Conservation (phyloP, 2,329 filamentous ascomycete genomes). For the Paecilomyces niveus region DNA sequence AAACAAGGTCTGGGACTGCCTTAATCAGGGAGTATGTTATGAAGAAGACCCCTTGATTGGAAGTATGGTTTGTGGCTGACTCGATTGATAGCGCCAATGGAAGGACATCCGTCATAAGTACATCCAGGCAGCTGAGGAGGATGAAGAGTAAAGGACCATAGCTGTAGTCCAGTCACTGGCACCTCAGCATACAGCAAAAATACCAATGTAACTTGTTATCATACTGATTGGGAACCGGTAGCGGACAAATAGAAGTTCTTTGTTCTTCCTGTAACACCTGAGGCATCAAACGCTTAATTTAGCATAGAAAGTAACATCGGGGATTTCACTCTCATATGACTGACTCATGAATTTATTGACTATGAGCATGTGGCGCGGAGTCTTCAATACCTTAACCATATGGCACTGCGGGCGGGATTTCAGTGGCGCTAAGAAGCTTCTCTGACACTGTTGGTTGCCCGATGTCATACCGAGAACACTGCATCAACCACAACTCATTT, state of each 20-base stretch:
- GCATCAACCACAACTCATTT: background rate
- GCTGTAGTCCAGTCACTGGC: background rate
- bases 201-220: background rate
- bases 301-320: background rate
- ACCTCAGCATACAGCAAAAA: background rate
- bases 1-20: conserved; percentile 80
- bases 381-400: background rate
- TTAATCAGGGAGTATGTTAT: conserved; percentile 81
- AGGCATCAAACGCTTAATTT: background rate
- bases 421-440: background rate
- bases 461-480: background rate
- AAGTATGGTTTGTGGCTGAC: conserved; percentile 4
- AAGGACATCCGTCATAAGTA: conserved; percentile 96
- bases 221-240: background rate
- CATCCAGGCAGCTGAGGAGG: conserved; percentile 62
- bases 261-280: background rate
- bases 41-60: background rate
- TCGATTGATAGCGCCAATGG: conserved; percentile 77
- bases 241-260: background rate
- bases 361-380: background rate
- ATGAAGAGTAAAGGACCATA: conserved; percentile 33
- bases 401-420: background rate
- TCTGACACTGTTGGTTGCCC: background rate
- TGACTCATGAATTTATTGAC: background rate
- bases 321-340: background rate